These are phyloP conservation scores for Botrytis elliptica DNA, from an alignment of 2,329 filamentous ascomycete genomes.

Conservation along the genomic window DNA sequence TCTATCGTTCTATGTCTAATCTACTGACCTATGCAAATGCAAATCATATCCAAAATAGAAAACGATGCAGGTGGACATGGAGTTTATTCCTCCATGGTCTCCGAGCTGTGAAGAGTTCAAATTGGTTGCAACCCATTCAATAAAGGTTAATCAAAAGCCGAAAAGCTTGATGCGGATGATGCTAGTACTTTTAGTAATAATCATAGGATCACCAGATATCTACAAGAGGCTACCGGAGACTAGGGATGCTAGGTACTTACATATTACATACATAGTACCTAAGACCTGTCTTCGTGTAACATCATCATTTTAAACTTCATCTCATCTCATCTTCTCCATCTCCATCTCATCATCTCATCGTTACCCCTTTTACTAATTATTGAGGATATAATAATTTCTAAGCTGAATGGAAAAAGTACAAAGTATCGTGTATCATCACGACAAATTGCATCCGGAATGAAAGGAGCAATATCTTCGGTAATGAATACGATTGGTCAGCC, in stretches of 20 bases:
- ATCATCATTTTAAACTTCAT: background rate
- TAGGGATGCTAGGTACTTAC: background rate
- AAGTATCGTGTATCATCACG: background rate
- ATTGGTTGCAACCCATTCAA: too few species aligned
- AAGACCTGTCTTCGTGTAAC: background rate
- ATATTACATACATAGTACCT: background rate
- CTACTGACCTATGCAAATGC: background rate
- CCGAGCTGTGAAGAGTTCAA: too few species aligned
- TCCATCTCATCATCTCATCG: background rate
- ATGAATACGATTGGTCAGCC: slow-evolving; percentile 8
- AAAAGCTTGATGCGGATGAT: background rate
- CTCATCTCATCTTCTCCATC: too few species aligned
- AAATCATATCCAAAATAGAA: background rate
- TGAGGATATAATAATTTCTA: background rate
- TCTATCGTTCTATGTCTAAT: background rate
- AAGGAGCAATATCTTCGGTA: background rate
- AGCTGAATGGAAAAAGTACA: background rate
- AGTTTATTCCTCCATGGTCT: too few species aligned
- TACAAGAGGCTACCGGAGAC: too few species aligned
- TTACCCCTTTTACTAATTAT: background rate
- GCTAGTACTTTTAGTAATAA: background rate
- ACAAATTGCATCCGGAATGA: background rate
- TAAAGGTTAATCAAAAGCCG: background rate
- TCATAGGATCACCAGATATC: background rate
- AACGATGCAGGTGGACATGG: too few species aligned